Base-by-base conservation (phyloP, 805 yeast species). In the Candida chauliodis region DNA sequence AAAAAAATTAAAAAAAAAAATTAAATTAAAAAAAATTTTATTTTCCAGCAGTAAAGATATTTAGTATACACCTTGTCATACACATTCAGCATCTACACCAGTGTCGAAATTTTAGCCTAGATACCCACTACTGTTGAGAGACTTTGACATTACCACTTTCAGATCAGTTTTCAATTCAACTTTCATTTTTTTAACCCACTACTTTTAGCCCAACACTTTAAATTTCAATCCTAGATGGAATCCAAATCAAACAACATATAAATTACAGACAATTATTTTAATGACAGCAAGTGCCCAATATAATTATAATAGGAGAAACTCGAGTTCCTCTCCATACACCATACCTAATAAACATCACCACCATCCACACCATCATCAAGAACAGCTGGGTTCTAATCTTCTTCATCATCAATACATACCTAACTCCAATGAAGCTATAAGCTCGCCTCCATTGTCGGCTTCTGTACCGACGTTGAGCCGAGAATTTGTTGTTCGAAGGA, bases 401-500 rank as follows among this genome's bases (percentile, higher is more conserved):
- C 24, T 18, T 10, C 30, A 22, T 16, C 53, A 49, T 25, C 56
- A 49, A 21, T 50, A 52, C 14, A 41, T 39, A 28, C 43, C 45
- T 5, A 40, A 38, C 17, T 27, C 18, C 10, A 15, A 41, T 29
- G 32, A 15, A 16, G 22, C 22, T 29, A n/a, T 22, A 16, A 28
- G 20, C 6, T 30, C 29, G 11, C 35, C 40, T 3, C 26, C 40
- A 17, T 21, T 26, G 19, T 22, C 42, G 13, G 24, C 50, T 33
- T 18, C 35, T 19, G 69, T 65, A n/a, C 74, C 77, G 9, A 52
- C 74, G 42, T 57, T 79, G 34, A 64, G 76, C 4, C 60, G 84
- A 43, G 83, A 82, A 47, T 84, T 85, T 59, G 95, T 86, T 3
- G 91, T 84, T 11, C 70, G 95, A 44, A 69, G 95, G 40, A 84